A percentile compares a stretch with the other conserved stretches of the same genome.
phyloP scores from a whole-genome alignment of 176 grass and related monocot genomes.

The Panicum miliaceum region DNA sequence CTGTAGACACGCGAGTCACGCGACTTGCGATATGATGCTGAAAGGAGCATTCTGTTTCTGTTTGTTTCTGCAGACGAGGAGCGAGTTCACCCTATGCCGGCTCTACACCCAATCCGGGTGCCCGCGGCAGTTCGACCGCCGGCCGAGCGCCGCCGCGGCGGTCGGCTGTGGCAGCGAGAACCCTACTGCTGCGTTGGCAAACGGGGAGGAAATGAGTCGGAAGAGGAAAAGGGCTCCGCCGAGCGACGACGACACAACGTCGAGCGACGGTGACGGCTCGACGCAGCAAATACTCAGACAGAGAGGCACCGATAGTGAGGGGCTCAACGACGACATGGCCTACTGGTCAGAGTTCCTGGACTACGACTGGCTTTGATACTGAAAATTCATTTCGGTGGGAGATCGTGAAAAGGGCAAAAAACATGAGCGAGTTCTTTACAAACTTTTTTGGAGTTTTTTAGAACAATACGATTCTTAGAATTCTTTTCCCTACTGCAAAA shows the following conservation, averaged over 20 bases:
- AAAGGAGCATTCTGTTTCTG: constrained; percentile 15
- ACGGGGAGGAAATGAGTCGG: not conserved
- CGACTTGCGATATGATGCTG: not conserved
- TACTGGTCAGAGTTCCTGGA: constrained; percentile 38
- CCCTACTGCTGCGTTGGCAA: not conserved
- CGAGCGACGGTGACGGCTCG: constrained; percentile 28
- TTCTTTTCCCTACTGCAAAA: constrained; percentile 10
- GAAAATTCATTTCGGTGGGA: not conserved
- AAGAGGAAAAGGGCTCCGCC: constrained; percentile 51
- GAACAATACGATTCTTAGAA: not conserved
- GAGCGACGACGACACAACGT: constrained; percentile 42
- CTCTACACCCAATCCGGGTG: constrained; percentile 72
- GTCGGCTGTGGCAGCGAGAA: not conserved
- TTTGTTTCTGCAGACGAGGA: constrained; percentile 58
- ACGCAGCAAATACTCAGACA: constrained; percentile 22
- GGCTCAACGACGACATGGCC: not conserved
- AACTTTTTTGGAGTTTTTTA: not conserved
- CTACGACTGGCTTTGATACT: constrained; percentile 34
- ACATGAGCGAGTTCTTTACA: not conserved
- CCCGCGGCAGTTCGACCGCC: constrained; percentile 76
- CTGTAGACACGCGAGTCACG: not conserved
- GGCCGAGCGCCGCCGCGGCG: constrained; percentile 34
- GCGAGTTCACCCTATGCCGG: constrained; percentile 84
- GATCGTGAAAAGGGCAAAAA: not conserved
- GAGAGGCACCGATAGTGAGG: constrained; percentile 10